Evolutionary conservation across 139 green algal genomes (phyloP).

Genomic region (Tetradesmus obliquus): DNA sequence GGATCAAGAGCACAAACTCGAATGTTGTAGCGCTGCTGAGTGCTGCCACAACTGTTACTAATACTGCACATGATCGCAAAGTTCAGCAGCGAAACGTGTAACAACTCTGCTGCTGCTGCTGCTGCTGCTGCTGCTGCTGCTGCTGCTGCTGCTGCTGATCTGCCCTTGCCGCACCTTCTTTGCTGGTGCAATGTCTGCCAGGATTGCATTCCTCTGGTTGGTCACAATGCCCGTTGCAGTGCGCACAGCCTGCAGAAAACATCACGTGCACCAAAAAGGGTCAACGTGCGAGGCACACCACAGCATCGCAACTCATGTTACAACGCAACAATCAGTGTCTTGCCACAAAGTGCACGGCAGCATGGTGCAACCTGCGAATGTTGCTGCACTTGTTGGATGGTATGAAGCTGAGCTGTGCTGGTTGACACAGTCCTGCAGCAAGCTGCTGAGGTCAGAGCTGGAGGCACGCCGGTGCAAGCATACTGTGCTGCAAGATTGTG

Average conservation of each 20-base stretch:
- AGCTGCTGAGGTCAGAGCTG: too few species aligned
- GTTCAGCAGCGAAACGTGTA: too few species aligned
- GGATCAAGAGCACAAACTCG: too few species aligned
- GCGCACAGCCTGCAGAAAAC: conserved; percentile 64
- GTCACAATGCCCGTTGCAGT: conserved; percentile 67
- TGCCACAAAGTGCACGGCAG: background rate
- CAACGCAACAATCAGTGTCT: too few species aligned
- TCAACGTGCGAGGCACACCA: background rate
- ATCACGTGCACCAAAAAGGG: background rate
- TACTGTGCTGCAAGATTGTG: background rate
- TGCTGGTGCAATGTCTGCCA: conserved; percentile 77
- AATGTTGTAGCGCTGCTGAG: too few species aligned
- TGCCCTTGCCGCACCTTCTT: conserved; percentile 69
- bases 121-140: background rate
- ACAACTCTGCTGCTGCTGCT: background rate
- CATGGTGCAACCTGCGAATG: too few species aligned
- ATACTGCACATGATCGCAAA: too few species aligned
- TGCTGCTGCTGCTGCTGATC: background rate
- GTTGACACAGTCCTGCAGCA: too few species aligned
- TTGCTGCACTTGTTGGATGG: too few species aligned
- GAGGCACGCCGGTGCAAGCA: too few species aligned
- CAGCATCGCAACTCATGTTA: background rate
- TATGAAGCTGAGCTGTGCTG: too few species aligned
- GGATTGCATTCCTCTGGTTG: conserved; percentile 68
- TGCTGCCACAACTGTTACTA: too few species aligned